Evolutionary conservation across 176 grass and related monocot species (phyloP), one percentile per base, ranked within the genome.

Genomic region (Luzula sylvatica): DNA sequence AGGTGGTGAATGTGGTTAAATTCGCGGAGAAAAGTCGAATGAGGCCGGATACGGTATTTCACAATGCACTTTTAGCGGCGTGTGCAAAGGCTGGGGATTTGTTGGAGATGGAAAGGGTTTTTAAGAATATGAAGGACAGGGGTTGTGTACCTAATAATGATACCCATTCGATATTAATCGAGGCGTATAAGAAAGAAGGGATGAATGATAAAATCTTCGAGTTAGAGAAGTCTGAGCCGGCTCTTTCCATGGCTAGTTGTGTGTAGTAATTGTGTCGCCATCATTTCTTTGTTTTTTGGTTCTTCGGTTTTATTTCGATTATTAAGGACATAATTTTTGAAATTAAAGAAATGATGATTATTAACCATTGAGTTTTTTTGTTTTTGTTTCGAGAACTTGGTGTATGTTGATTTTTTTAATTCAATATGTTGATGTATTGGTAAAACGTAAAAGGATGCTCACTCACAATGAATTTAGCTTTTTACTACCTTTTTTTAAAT

Each of bases 101-200:
- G 44, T 43, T 86, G 58, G 90, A 89, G 75, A 88, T 96, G 84
- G 90, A 96, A 65, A 88, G 90, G 74, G 80, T 96, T 32, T 86
- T 86, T 61, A 82, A 59, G 54, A 70, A 66, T 47, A 96, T 96
- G 90, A 96, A 96, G 39, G 73, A 82, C 51, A 86, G 53, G 39
- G 62, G 81, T 19, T 82, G 67, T 58, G 39, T 23, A 42, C 84
- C 83, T 2, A 70, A 96, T 68, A 61, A 74, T 9, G 25, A 50
- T 7, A 96, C 90, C 3, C 82, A 73, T 29, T 47, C 25, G 16
- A 79, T 85, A 50, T 82, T 95, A 69, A 69, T 79, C 22, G 80
- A 82, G 71, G 90, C 84, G 77, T 95, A 82, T 58, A 58, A 17
- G 39, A 95, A 95, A 49, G 74, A 95, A 82, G 90, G 84, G 74